Evolutionary conservation across 1,284 basidiomycete species (phyloP).

Genomic region (Singerocomus rubriflavus): DNA sequence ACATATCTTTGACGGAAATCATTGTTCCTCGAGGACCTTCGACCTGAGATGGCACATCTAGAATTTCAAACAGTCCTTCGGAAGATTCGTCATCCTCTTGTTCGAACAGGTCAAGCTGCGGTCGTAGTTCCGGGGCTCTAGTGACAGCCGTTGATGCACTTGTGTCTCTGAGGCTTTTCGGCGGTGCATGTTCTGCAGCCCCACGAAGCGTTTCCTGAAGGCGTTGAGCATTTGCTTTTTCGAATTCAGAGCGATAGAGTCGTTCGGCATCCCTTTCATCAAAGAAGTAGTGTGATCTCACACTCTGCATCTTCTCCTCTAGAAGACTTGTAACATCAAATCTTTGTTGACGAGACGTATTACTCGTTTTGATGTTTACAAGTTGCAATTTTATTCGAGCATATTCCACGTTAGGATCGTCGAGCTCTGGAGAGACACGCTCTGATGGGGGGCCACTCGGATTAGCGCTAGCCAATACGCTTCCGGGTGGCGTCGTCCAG

Average conservation of each 20-base stretch:
- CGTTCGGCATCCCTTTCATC: conserved; percentile 66
- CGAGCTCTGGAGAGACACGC: conserved; percentile 36
- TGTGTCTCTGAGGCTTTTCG: background rate
- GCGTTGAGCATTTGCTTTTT: conserved; percentile 47
- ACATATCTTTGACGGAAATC: conserved; percentile 71
- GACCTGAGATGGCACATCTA: conserved; percentile 64
- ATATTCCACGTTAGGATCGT: conserved; percentile 64
- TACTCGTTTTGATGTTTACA: conserved; percentile 36
- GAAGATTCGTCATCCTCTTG: conserved; percentile 46
- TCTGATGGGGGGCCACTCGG: conserved; percentile 25
- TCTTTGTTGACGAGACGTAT: conserved; percentile 4
- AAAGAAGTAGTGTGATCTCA: conserved; percentile 76
- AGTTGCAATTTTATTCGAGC: conserved; percentile 57
- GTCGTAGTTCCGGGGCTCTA: background rate
- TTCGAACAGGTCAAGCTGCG: conserved; percentile 47
- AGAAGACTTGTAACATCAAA: conserved; percentile 30
- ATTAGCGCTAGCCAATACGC: conserved; percentile 8
- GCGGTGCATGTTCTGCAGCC: conserved; percentile 1
- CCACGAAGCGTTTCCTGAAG: conserved; percentile 59
- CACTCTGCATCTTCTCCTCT: conserved; percentile 49
- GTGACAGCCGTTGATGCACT: conserved; percentile 3
- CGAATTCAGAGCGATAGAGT: conserved; percentile 54
- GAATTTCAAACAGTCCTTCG: conserved; percentile 73
- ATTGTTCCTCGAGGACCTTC: conserved; percentile 52
- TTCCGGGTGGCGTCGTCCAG: conserved; percentile 21